Conservation (phyloP, 305 asterid species). For the Fraxinus paxiana region DNA sequence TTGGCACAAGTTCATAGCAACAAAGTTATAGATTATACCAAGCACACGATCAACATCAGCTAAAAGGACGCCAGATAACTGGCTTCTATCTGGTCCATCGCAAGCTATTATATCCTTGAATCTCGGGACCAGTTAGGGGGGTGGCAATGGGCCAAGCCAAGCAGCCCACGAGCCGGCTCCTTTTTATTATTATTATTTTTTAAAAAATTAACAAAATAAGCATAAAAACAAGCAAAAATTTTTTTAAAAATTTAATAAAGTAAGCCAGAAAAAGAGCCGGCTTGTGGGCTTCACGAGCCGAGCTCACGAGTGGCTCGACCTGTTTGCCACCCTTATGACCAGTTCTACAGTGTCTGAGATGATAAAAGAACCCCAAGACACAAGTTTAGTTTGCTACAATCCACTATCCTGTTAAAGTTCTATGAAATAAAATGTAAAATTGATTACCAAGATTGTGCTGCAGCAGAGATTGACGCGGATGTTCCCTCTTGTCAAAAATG, state of each 20-base stretch:
- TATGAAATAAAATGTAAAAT: slow-evolving; percentile 22
- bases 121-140: background rate
- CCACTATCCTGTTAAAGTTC: slow-evolving; percentile 12
- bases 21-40: background rate
- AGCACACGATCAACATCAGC: slow-evolving; percentile 8
- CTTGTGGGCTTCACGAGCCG: too few relatives aligned
- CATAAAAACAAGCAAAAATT: too few relatives aligned
- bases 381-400: slow-evolving; percentile 7
- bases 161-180: background rate
- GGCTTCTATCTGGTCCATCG: slow-evolving; percentile 8
- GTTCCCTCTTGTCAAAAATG: slow-evolving; percentile 88
- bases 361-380: background rate
- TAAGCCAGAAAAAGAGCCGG: too few relatives aligned
- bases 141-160: background rate
- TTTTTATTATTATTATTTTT: too few relatives aligned
- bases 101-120: slow-evolving; percentile 21
- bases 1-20: slow-evolving; percentile 20
- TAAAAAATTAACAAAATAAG: too few relatives aligned
- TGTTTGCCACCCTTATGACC: background rate
- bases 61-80: slow-evolving; percentile 11
- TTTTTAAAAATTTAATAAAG: too few relatives aligned
- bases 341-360: background rate
- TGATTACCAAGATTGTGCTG: slow-evolving; percentile 92
- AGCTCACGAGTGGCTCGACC: too few relatives aligned
- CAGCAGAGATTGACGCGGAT: slow-evolving; percentile 79